Base-by-base conservation (phyloP, 225 moss, liverwort and hornwort genomes). In the Physcomitrellopsis africana region DNA sequence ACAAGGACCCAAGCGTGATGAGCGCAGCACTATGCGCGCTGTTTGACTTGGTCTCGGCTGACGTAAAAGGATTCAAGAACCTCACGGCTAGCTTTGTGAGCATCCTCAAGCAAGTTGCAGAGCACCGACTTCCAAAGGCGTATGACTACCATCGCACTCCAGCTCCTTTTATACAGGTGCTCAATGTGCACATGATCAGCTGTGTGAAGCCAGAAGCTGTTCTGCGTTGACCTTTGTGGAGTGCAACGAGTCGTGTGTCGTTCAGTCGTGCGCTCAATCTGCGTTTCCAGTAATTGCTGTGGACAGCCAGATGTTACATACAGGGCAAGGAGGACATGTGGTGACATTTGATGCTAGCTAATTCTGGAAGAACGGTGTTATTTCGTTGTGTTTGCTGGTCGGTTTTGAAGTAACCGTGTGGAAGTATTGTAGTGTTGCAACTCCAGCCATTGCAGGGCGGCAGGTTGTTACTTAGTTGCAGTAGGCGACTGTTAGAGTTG, bases 1-100 rank as follows among this genome's bases (percentile, higher is more conserved):
- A 99, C 67, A 92, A 91, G 79, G 95, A 99, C 79, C 99, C 99
- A 48, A 95, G 99, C 74, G 99, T 95, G 79, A 92, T 93, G 89
- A 95, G 99, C 81, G 93, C 99, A 64, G 93, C 99, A 29, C 77
- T 99, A 0, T 99, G 99, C 89, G 93, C 93, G 46, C 84, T 99
- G 10, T 86, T 83, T 71, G 99, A 99, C 75, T 81, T 95, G 72
- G 90, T 95, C 26, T 86, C 92, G 23, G 72, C 82, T 41, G 93
- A 95, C 70, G 80, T 85, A 8, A 86, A 88, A 68, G 79, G 82
- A 5, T 95, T 87, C 81, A 93, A 92, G 81, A 66, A 76, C 46
- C 83, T 99, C 80, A 92, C 93, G 18, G 67, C 84, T n/a, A 90
- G 91, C 83, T 95, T 99, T 79, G 93, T 92, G 75, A 87, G 89